Base-by-base conservation (phyloP, 495 filamentous ascomycete species). In the Penicillium canescens region DNA sequence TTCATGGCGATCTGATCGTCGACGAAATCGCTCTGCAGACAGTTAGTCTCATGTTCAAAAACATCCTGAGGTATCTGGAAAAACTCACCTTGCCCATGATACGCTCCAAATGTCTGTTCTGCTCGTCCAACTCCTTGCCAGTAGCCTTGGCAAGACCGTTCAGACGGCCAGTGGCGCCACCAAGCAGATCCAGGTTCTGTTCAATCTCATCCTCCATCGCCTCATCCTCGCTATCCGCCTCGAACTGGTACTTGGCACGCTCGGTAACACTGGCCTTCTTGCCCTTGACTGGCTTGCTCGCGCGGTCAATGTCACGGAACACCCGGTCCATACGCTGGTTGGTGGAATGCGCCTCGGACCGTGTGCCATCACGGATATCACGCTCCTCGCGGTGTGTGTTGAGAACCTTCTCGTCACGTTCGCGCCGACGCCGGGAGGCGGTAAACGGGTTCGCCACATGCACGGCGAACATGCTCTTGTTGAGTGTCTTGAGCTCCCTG, bases 401-500 rank as follows among this genome's bases (percentile, higher is more conserved):
- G 39, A 91, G 57, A 34, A 86, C 74, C 40, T 78, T 72, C 39
- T 80, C 72, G 52, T 93, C 88, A 39, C 80, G 77, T 36, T 82
- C 82, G 18, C 78, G 74, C 4, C 73, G 77, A 18, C 84, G 79
- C 42, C 73, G 73, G 16, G 77, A 74, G 35, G 74, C 76, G 3
- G 85, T 90, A 57, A 91, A 88, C 0, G 88, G 88, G 57, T 92
- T 92, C 14, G 74, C 78, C 12, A 91, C 82, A 54, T 90, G 86
- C 16, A 90, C 78, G 2, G 86, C 86, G 55, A 94, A 93, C 91
- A 95, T 93, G 71, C 82, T 87, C 57, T 85, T 79, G 61, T 92
- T 96, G 7, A 87, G 73, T 0, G 78, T 85, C 71, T 90, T 91
- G 12, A 96, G 69, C 57, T 95, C 90, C 39, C 77, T 78, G 3